These are phyloP conservation scores for Antrodiella citrinella DNA, from an alignment of 768 basidiomycete genomes.

Conservation along the genomic window DNA sequence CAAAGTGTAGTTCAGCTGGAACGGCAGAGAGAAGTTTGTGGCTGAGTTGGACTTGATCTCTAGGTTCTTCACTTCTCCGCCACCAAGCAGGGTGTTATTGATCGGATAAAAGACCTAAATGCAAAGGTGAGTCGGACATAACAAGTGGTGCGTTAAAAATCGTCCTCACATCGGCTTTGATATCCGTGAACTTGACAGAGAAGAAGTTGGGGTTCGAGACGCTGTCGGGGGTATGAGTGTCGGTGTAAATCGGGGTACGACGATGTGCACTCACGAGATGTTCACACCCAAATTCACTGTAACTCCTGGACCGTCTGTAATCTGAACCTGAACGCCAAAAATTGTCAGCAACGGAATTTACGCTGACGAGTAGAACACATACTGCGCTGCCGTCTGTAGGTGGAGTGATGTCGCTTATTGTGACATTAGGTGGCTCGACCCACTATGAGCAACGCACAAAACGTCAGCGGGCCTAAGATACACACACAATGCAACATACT, in stretches of 20 bases:
- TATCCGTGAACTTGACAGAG: conserved; percentile 51
- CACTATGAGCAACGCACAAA: conserved; percentile 38
- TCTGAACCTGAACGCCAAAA: conserved; percentile 29
- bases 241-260: background rate
- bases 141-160: background rate
- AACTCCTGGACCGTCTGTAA: conserved; percentile 33
- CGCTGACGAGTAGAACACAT: conserved; percentile 12
- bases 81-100: conserved; percentile 59
- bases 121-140: background rate
- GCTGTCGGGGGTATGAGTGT: conserved; percentile 28
- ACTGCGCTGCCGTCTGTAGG: conserved; percentile 38
- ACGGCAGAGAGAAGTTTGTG: conserved; percentile 72
- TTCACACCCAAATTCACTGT: conserved; percentile 54
- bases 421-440: conserved; percentile 65
- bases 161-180: conserved; percentile 56
- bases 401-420: conserved; percentile 37
- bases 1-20: conserved; percentile 54
- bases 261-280: conserved; percentile 43
- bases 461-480: background rate
- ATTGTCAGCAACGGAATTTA: background rate
- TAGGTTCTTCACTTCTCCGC: conserved; percentile 41
- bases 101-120: conserved; percentile 68
- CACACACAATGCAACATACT: conserved; percentile 15
- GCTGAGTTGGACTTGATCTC: conserved; percentile 38
- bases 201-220: conserved; percentile 82